These are phyloP conservation scores for Otatea glauca DNA, from an alignment of 176 grass and related monocot species.

Conservation along the genomic window DNA sequence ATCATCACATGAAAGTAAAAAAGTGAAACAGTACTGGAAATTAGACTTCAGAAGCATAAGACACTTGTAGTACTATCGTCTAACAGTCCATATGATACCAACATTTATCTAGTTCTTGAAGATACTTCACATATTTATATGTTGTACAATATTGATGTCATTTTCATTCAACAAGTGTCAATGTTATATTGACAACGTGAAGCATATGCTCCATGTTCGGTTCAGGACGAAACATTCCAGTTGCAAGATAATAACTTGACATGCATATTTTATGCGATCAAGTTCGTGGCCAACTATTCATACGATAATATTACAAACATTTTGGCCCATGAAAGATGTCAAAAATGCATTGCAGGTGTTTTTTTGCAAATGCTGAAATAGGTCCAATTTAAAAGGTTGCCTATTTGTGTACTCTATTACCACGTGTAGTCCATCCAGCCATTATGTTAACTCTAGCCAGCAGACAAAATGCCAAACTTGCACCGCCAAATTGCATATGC, in stretches of 20 bases:
- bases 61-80: background rate
- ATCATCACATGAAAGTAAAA: conserved; percentile 53
- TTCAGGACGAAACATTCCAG: conserved; percentile 17
- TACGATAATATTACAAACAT: conserved; percentile 1
- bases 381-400: background rate
- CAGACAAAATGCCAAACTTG: background rate
- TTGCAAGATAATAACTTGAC: background rate
- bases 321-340: background rate
- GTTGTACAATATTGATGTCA: background rate
- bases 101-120: conserved; percentile 6
- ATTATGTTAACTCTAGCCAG: conserved; percentile 32
- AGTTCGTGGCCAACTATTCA: background rate
- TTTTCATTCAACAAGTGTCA: background rate
- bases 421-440: conserved; percentile 6
- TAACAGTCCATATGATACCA: background rate
- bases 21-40: conserved; percentile 22
- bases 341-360: conserved; percentile 28
- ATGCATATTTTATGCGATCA: background rate
- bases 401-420: conserved; percentile 6
- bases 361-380: conserved; percentile 14
- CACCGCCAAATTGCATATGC: background rate
- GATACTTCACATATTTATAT: background rate
- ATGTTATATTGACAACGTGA: conserved; percentile 1
- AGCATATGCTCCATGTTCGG: background rate
- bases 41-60: conserved; percentile 6